These are phyloP conservation scores for Theileria parva DNA, from an alignment of 169 alveolate species.

Conservation along the genomic window DNA sequence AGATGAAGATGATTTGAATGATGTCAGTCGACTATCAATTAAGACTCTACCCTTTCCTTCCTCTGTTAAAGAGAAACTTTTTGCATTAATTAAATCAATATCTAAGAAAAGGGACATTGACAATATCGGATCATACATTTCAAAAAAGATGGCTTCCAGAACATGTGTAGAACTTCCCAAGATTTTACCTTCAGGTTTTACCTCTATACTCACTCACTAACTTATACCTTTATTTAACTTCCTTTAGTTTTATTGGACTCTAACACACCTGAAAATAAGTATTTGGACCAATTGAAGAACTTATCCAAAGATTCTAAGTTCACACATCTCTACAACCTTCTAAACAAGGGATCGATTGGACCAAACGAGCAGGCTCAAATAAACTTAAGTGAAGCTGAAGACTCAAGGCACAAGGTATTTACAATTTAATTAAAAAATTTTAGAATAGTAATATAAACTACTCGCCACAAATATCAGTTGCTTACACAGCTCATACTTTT, in stretches of 20 bases:
- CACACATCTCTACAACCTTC: conserved; percentile 52
- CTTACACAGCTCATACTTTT: conserved; percentile 82
- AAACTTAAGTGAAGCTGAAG: conserved; percentile 73
- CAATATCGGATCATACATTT: conserved; percentile 71
- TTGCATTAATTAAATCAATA: conserved; percentile 63
- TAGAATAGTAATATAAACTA: conserved; percentile 41
- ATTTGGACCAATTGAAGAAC: conserved; percentile 22
- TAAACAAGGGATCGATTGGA: conserved; percentile 58
- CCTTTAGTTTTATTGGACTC: conserved; percentile 43
- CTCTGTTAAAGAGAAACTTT: conserved; percentile 66
- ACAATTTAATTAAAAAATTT: not conserved
- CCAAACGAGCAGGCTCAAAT: conserved; percentile 75
- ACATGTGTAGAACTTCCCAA: conserved; percentile 82
- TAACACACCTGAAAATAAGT: conserved; percentile 11
- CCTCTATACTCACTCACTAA: conserved; percentile 15
- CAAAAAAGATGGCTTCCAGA: conserved; percentile 72
- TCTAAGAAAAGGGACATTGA: conserved; percentile 79
- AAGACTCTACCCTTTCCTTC: conserved; percentile 71
- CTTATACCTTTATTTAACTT: not conserved
- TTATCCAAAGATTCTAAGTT: conserved; percentile 62
- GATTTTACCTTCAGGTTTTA: conserved; percentile 75
- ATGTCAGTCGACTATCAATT: conserved; percentile 50
- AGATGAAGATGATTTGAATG: conserved; percentile 25
- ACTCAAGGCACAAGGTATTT: conserved; percentile 73
- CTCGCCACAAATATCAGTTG: conserved; percentile 74